Conservation (phyloP, 768 basidiomycete species). For the Kwoniella sp. region DNA sequence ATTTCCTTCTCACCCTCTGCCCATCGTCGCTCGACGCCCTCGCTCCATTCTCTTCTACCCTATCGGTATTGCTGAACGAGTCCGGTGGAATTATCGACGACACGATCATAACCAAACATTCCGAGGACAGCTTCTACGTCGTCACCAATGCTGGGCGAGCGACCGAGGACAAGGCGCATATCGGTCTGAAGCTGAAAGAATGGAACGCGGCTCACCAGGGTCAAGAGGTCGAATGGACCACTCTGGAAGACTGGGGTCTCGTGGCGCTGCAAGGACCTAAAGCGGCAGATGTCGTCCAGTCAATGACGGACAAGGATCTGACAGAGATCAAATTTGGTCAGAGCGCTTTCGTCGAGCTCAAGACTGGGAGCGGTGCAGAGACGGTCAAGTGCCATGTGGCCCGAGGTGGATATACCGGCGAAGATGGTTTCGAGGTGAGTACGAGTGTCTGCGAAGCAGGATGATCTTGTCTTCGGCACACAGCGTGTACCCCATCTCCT, state of each 20-base stretch:
- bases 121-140: slow-evolving; percentile 76
- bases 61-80: slow-evolving; percentile 86
- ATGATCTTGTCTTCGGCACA: neutral
- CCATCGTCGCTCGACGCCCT: slow-evolving; percentile 77
- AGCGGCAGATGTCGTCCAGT: slow-evolving; percentile 77
- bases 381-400: slow-evolving; percentile 82
- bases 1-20: slow-evolving; percentile 85
- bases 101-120: slow-evolving; percentile 74
- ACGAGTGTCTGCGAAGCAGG: neutral
- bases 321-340: slow-evolving; percentile 77
- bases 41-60: slow-evolving; percentile 73
- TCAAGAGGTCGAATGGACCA: slow-evolving; percentile 71
- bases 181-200: slow-evolving; percentile 66
- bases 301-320: slow-evolving; percentile 66
- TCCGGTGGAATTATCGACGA: slow-evolving; percentile 95
- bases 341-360: slow-evolving; percentile 74
- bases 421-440: slow-evolving; percentile 92
- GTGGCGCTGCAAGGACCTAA: slow-evolving; percentile 91
- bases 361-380: slow-evolving; percentile 59
- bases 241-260: slow-evolving; percentile 81
- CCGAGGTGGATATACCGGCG: slow-evolving; percentile 95
- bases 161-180: slow-evolving; percentile 78
- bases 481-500: neutral
- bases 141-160: slow-evolving; percentile 94
- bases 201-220: slow-evolving; percentile 71